Evolutionary conservation across 2,329 filamentous ascomycete species (phyloP).

Genomic region (Ceratocystis cacaofunesta): DNA sequence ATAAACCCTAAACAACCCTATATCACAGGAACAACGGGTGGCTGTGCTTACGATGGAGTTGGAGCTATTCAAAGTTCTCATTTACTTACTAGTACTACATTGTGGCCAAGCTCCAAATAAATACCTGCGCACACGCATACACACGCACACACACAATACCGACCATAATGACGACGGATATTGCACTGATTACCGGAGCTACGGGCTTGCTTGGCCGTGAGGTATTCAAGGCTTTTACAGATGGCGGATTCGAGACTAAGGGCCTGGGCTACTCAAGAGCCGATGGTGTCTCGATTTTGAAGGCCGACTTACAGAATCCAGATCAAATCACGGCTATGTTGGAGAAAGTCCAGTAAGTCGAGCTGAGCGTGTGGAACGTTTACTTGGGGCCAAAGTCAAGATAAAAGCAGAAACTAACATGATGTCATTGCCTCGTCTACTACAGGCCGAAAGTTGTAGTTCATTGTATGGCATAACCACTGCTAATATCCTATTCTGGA

Average conservation of each 20-base stretch:
- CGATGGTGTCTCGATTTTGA: constrained; percentile 51
- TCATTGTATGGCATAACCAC: constrained; percentile 47
- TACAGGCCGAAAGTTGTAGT: constrained; percentile 64
- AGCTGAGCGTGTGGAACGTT: background rate
- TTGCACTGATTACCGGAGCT: constrained; percentile 66
- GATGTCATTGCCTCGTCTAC: background rate
- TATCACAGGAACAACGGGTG: no score
- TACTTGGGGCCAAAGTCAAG: background rate
- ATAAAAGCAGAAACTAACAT: background rate
- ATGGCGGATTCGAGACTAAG: constrained; percentile 45
- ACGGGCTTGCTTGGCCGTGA: constrained; percentile 72
- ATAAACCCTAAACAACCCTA: no score
- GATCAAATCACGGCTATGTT: constrained; percentile 36
- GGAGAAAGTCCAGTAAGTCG: constrained; percentile 38
- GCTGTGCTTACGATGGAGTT: no score
- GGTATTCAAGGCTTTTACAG: constrained; percentile 41
- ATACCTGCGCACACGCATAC: background rate
- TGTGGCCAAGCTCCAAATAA: background rate
- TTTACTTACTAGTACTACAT: background rate
- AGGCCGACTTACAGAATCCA: constrained; percentile 36
- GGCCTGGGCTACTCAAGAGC: constrained; percentile 63
- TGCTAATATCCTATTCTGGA: background rate
- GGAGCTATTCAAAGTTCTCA: no score
- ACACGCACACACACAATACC: background rate
- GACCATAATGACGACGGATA: constrained; percentile 1